Conservation (phyloP, 169 alveolate genomes). For the Plasmodium cynomolgi region DNA sequence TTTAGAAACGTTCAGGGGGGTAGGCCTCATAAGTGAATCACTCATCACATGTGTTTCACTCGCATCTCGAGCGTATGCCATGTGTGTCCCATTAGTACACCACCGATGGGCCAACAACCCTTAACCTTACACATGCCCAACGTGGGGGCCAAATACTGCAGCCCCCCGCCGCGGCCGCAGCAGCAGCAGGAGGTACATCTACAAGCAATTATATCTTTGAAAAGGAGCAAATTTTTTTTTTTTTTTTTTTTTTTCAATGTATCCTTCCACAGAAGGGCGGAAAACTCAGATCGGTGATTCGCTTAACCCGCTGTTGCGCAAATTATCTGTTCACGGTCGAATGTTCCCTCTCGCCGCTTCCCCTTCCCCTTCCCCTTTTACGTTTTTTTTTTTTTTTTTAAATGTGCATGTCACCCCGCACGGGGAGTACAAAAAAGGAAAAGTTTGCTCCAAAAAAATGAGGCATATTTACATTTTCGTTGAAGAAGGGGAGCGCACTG, state of each 20-base stretch:
- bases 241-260: neutral
- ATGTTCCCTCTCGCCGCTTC: neutral
- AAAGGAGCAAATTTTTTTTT: neutral
- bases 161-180: neutral
- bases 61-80: neutral
- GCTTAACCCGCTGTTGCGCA: neutral
- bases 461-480: neutral
- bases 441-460: neutral
- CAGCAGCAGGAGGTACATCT: neutral
- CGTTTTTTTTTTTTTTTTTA: neutral
- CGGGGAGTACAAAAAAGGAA: neutral
- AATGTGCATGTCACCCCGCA: neutral
- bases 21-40: neutral
- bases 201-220: neutral
- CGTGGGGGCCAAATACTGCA: neutral
- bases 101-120: neutral
- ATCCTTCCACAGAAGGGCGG: neutral
- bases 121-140: neutral
- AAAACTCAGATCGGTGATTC: neutral
- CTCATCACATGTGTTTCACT: neutral
- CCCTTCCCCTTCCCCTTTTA: neutral
- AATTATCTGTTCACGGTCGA: neutral
- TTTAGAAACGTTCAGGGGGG: neutral
- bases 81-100: neutral
- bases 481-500: neutral